Evolutionary conservation across 148 eudicot genomes (phyloP).

Genomic region (Cornus kousa): DNA sequence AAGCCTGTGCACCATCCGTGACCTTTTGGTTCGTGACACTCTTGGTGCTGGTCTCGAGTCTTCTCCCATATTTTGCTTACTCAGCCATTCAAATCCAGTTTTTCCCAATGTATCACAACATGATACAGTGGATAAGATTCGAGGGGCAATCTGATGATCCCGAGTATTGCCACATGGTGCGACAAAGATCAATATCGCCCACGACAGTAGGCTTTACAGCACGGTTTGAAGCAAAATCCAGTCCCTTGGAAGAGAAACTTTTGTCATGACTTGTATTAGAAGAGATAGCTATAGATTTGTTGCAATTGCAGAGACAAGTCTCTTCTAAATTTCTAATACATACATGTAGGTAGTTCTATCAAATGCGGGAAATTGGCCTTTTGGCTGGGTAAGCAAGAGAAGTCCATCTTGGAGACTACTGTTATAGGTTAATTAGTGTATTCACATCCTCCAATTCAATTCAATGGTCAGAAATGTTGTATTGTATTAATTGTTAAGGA

Average conservation of each 20-base stretch:
- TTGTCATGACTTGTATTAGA: background rate
- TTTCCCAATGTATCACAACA: constrained; percentile 39
- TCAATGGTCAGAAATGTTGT: background rate
- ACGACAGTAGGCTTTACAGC: constrained; percentile 36
- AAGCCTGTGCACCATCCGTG: constrained; percentile 54
- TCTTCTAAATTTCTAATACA: background rate
- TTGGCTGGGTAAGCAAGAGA: background rate
- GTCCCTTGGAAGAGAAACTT: constrained; percentile 12
- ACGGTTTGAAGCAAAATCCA: constrained; percentile 25
- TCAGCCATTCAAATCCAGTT: constrained; percentile 30
- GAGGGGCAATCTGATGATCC: constrained; percentile 28
- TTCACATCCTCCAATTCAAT: too few species aligned
- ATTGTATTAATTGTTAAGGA: background rate
- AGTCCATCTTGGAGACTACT: too few species aligned
- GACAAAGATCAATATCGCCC: constrained; percentile 27
- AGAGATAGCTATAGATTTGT: background rate
- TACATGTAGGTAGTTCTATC: too few species aligned
- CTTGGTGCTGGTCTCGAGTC: constrained; percentile 30
- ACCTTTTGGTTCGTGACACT: constrained; percentile 54
- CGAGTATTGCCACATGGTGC: constrained; percentile 25
- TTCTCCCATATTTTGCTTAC: constrained; percentile 40
- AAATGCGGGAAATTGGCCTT: background rate
- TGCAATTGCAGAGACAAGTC: background rate
- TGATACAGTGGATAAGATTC: constrained; percentile 27
- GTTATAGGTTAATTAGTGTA: too few species aligned